Evolutionary conservation across 2,329 filamentous ascomycete species (phyloP).

Genomic region (Phyllosticta paracitricarpa): DNA sequence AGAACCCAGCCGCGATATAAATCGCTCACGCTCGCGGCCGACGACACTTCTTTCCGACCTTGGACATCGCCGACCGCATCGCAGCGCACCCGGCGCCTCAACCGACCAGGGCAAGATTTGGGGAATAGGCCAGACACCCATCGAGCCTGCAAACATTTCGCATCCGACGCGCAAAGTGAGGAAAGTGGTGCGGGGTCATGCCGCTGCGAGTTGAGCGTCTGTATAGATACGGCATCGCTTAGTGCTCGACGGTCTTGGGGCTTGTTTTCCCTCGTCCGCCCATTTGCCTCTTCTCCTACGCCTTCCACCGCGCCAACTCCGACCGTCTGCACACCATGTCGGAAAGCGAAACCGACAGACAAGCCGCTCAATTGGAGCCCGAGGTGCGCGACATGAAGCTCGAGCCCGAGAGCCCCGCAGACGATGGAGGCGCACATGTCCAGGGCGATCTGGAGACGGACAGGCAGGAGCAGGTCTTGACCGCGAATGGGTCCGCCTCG

Average conservation of each 20-base stretch:
- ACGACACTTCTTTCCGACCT: not conserved
- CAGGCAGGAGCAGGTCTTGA: slow-evolving; percentile 16
- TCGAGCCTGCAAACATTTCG: not conserved
- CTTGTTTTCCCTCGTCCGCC: slow-evolving; percentile 13
- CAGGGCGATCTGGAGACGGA: slow-evolving; percentile 15
- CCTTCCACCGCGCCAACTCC: not conserved
- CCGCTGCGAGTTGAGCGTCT: slow-evolving; percentile 1
- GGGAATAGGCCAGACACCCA: not conserved
- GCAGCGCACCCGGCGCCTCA: not conserved
- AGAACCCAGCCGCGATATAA: not conserved
- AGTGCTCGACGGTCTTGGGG: slow-evolving; percentile 13
- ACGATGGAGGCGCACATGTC: slow-evolving; percentile 19
- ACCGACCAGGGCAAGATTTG: not conserved
- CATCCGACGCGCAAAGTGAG: slow-evolving; percentile 1
- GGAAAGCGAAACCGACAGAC: slow-evolving; percentile 24
- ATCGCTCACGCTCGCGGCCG: not conserved
- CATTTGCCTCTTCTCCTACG: slow-evolving; percentile 15
- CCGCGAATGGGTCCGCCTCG: slow-evolving; percentile 16
- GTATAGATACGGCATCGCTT: slow-evolving; percentile 19
- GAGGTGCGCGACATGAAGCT: slow-evolving; percentile 37
- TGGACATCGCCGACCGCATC: slow-evolving; percentile 1
- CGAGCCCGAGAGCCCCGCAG: slow-evolving; percentile 27
- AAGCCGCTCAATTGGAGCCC: slow-evolving; percentile 30
- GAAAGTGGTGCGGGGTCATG: slow-evolving; percentile 3
- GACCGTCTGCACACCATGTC: slow-evolving; percentile 25